Conservation (phyloP, 78 protist genomes). For the Chrysochromulina tobinii region DNA sequence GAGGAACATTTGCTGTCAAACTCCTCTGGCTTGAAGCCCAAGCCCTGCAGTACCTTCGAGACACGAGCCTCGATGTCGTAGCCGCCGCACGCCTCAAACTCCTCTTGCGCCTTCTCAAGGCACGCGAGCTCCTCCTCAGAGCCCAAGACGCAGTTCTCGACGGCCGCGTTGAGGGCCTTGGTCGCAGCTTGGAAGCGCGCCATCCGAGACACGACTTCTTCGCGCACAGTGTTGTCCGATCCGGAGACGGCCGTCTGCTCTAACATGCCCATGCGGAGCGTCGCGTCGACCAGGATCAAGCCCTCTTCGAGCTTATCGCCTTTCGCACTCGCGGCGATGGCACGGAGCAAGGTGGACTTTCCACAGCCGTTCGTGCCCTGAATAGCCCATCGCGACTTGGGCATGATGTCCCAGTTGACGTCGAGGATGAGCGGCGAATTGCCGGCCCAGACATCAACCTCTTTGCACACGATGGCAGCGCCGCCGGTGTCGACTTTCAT, state of each 20-base stretch:
- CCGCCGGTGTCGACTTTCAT: background rate
- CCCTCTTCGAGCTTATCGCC: background rate
- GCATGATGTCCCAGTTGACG: background rate
- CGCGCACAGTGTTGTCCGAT: background rate
- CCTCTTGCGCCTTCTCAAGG: background rate
- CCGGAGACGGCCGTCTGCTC: constrained; percentile 17
- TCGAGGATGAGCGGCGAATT: background rate
- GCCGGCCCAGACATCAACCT: background rate
- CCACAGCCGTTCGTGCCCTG: background rate
- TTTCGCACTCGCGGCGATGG: background rate
- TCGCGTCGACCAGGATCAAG: background rate
- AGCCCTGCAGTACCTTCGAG: constrained; percentile 22
- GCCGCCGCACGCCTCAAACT: background rate
- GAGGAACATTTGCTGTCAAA: background rate
- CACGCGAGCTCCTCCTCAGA: background rate
- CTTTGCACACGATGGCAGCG: background rate
- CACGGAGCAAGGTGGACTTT: background rate
- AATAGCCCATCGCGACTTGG: background rate
- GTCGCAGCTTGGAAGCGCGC: background rate
- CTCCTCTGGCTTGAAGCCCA: constrained; percentile 27
- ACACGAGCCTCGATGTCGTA: background rate
- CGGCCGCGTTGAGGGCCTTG: background rate
- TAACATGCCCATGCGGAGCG: background rate
- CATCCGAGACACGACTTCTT: constrained; percentile 15
- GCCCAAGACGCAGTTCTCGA: background rate